Evolutionary conservation across 2,329 filamentous ascomycete species (phyloP), one percentile per base, ranked within the genome.

Genomic region (Penicillium sp.): DNA sequence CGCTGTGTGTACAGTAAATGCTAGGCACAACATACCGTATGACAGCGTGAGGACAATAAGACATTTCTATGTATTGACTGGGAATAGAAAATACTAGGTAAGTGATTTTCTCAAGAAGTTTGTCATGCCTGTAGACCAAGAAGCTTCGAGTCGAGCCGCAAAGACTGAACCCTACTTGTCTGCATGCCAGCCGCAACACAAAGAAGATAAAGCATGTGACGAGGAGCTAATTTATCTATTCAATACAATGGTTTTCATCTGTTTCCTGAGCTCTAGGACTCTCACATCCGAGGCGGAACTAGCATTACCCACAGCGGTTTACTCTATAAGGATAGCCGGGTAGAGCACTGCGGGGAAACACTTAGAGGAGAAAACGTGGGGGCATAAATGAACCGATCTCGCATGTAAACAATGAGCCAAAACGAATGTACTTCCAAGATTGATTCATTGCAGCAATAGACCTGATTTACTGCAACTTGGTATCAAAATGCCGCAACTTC

Each of bases 301-400:
- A 14, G 24, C 22, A 4, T 26, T 26, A 37, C 13, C 45, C n/a
- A 35, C 13, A 24, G 24, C 57, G 50, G 56, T 37, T 54, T 54
- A 54, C 56, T 49, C 4, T 24, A 50, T 47, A 29, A 3, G 42
- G 56, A 31, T 59, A 49, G 26, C 56, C 46, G 55, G 26, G 26
- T 19, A n/a, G 44, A 26, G 26, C 22, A 13, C 13, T 45, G 49
- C 49, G 52, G 52, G 47, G 53, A 27, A 53, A 45, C 6, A n/a
- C 5, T 0, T 37, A 24, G 27, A 49, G 46, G 33, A 24, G 42
- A 26, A 21, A 21, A 44, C 42, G n/a, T 24, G 42, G n/a, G 11
- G 21, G 21, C 24, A 44, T 44, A 44, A 44, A 24, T 44, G 22
- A 8, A 16, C 11, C 24, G 6, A 11, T 44, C 24, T 26, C 24